Evolutionary conservation across 164 flowering plant genomes (phyloP).

Genomic region (Umbellularia californica): DNA sequence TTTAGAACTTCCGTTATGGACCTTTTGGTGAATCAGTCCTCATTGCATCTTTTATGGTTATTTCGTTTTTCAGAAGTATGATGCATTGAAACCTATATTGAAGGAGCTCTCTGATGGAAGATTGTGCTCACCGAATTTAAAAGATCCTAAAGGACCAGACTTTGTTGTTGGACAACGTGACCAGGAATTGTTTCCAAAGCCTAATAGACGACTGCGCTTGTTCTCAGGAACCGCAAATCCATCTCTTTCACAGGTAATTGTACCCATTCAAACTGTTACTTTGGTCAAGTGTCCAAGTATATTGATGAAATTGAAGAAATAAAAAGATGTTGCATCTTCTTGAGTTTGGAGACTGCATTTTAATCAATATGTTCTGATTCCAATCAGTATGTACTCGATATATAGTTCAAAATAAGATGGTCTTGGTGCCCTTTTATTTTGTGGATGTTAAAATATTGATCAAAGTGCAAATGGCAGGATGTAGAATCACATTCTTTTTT

Average conservation of each 20-base stretch:
- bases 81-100: not conserved
- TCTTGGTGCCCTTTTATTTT: not conserved
- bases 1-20: not conserved
- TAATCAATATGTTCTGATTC: not conserved
- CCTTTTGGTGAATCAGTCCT: not conserved
- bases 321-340: not conserved
- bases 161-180: not conserved
- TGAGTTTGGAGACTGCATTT: not conserved
- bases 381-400: not conserved
- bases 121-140: too few species aligned
- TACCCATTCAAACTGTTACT: not conserved
- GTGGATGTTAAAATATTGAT: not conserved
- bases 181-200: conserved; percentile 8
- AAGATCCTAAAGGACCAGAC: not conserved
- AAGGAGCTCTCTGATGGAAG: not conserved
- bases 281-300: too few species aligned
- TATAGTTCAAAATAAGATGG: not conserved
- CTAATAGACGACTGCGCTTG: conserved; percentile 15
- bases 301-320: too few species aligned
- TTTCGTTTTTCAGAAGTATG: too few species aligned
- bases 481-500: not conserved
- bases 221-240: conserved; percentile 28
- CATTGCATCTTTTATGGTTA: too few species aligned
- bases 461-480: not conserved
- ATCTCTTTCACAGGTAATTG: conserved; percentile 20